These are phyloP conservation scores for Mycena leptocephala DNA, from an alignment of 768 basidiomycete genomes.

Conservation along the genomic window DNA sequence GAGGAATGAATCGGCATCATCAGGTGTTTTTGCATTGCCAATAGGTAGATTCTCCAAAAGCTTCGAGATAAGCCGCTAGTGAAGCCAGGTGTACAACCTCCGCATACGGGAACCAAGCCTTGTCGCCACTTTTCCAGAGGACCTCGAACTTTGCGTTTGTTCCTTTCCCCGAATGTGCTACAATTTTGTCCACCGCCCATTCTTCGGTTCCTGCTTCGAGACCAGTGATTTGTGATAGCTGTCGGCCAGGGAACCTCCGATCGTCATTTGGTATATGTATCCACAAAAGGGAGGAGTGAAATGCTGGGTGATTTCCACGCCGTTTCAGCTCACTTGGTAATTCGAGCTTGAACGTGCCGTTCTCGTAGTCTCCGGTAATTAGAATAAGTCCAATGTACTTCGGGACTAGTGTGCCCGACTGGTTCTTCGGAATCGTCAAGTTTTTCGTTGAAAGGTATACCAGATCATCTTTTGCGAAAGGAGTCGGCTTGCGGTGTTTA, in stretches of 20 bases:
- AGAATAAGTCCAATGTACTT: constrained; percentile 54
- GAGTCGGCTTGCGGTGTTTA: constrained; percentile 23
- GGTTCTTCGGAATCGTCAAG: constrained; percentile 48
- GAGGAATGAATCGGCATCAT: too few species aligned
- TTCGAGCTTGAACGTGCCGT: constrained; percentile 45
- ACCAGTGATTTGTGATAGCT: constrained; percentile 38
- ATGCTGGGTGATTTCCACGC: constrained; percentile 46
- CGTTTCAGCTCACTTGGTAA: constrained; percentile 40
- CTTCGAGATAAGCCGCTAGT: neutral
- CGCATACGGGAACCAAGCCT: constrained; percentile 27
- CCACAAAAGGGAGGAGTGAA: constrained; percentile 45
- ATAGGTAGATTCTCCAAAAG: neutral
- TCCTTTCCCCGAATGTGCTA: constrained; percentile 17
- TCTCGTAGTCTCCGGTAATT: constrained; percentile 32
- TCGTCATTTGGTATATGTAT: constrained; percentile 48
- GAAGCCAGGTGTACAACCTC: neutral
- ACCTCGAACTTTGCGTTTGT: constrained; percentile 24
- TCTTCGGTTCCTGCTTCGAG: constrained; percentile 41
- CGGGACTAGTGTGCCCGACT: constrained; percentile 50
- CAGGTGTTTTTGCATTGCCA: too few species aligned
- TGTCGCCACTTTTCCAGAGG: constrained; percentile 36
- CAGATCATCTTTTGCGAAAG: constrained; percentile 44
- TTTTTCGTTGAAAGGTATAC: constrained; percentile 36
- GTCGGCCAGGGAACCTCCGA: constrained; percentile 43
- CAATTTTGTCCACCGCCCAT: constrained; percentile 45